Evolutionary conservation across 2,329 filamentous ascomycete genomes (phyloP).

Genomic region (Grosmannia clavigera): DNA sequence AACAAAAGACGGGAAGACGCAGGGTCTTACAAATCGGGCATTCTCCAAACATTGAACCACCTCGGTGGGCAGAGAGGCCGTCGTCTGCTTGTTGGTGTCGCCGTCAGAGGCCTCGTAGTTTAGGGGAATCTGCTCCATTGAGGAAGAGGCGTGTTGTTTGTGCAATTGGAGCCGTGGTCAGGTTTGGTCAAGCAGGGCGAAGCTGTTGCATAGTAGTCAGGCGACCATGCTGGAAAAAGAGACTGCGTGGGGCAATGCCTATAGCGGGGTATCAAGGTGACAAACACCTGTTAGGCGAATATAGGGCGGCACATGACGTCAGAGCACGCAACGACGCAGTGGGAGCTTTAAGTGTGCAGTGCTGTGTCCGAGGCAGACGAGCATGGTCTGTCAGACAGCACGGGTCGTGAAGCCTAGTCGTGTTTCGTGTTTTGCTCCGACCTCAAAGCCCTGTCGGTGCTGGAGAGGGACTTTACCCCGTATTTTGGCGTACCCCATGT

Average conservation of each 20-base stretch:
- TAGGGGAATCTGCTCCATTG: constrained; percentile 54
- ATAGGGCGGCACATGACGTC: background rate
- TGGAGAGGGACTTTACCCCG: background rate
- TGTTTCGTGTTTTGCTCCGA: background rate
- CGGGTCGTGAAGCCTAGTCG: too few relatives aligned
- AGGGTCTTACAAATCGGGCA: constrained; percentile 66
- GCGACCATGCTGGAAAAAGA: background rate
- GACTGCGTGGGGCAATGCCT: background rate
- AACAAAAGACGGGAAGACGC: constrained; percentile 1
- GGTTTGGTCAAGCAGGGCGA: background rate
- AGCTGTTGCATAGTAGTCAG: background rate
- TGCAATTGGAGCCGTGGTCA: background rate
- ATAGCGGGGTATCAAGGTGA: background rate
- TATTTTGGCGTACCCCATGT: background rate
- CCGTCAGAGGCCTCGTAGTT: constrained; percentile 66
- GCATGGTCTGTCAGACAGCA: too few relatives aligned
- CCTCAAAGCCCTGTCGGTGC: background rate
- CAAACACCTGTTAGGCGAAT: background rate
- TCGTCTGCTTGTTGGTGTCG: constrained; percentile 57
- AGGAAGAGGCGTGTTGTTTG: background rate
- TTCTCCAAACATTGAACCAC: constrained; percentile 88
- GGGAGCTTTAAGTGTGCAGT: too few relatives aligned
- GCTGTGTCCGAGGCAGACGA: too few relatives aligned
- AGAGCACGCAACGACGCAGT: background rate
- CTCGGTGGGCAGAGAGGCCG: constrained; percentile 62